These are phyloP conservation scores for Neonectria neomacrospora DNA, from an alignment of 2,329 filamentous ascomycete species.

Conservation along the genomic window DNA sequence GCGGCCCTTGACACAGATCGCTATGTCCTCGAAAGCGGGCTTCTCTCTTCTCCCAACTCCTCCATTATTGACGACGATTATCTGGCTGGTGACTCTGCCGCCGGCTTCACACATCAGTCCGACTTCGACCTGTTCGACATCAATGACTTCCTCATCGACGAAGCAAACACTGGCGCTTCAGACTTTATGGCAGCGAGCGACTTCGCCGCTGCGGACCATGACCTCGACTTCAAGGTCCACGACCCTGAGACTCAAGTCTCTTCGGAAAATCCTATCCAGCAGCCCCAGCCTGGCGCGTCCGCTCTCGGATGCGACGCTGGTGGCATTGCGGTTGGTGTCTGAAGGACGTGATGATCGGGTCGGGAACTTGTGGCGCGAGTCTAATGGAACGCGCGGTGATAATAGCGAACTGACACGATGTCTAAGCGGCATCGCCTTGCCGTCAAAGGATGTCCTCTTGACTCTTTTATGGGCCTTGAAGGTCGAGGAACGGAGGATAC, in stretches of 20 bases:
- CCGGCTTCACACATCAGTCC: slow-evolving; percentile 55
- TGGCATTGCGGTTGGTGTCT: slow-evolving; percentile 77
- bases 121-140: slow-evolving; percentile 62
- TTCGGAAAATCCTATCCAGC: slow-evolving; percentile 76
- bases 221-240: slow-evolving; percentile 63
- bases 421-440: slow-evolving; percentile 53
- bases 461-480: slow-evolving; percentile 60
- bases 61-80: slow-evolving; percentile 74
- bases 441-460: slow-evolving; percentile 60
- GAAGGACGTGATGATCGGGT: slow-evolving; percentile 62
- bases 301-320: slow-evolving; percentile 78
- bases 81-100: slow-evolving; percentile 70
- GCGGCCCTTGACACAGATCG: slow-evolving; percentile 77
- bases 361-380: slow-evolving; percentile 50
- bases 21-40: slow-evolving; percentile 79
- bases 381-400: slow-evolving; percentile 52
- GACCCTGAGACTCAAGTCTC: slow-evolving; percentile 70
- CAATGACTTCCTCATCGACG: slow-evolving; percentile 66
- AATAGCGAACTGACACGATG: slow-evolving; percentile 50
- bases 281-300: slow-evolving; percentile 80
- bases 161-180: slow-evolving; percentile 57
- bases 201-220: slow-evolving; percentile 64
- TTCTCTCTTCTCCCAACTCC: slow-evolving; percentile 78
- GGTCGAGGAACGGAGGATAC: slow-evolving; percentile 54
- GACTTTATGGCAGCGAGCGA: slow-evolving; percentile 62